Conservation (phyloP, 441 rosid genomes). For the Arabidopsis hybrid region DNA sequence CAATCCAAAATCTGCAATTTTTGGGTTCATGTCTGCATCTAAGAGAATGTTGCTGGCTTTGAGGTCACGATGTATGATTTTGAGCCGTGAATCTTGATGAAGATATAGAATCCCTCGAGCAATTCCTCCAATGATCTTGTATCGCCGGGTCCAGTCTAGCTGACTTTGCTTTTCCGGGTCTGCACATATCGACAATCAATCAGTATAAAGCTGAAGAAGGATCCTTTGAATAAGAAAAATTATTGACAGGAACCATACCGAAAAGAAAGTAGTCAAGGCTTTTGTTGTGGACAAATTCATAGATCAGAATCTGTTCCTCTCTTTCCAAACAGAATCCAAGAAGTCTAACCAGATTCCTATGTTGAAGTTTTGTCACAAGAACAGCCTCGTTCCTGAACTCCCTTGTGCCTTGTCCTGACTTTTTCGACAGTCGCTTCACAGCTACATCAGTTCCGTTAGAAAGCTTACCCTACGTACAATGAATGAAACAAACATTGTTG, state of each 20-base stretch:
- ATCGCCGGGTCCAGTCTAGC: conserved; percentile 52
- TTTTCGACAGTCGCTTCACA: conserved; percentile 46
- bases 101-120: conserved; percentile 61
- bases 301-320: not conserved
- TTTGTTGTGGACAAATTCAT: conserved; percentile 13
- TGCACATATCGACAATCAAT: conserved; percentile 5
- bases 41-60: conserved; percentile 57
- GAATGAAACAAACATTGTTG: not conserved
- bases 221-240: not conserved
- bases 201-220: not conserved
- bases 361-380: conserved; percentile 4
- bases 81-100: conserved; percentile 58
- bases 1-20: conserved; percentile 61
- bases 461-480: conserved; percentile 48
- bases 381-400: conserved; percentile 51
- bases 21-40: conserved; percentile 55
- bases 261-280: not conserved
- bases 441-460: conserved; percentile 52
- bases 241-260: conserved; percentile 2
- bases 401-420: conserved; percentile 47
- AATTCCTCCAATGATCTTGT: conserved; percentile 53
- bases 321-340: conserved; percentile 8
- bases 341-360: conserved; percentile 18
- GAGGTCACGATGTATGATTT: conserved; percentile 61
- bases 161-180: conserved; percentile 37